phyloP scores from a whole-genome alignment of 768 basidiomycete species.

The Pulveroboletus ravenelii region DNA sequence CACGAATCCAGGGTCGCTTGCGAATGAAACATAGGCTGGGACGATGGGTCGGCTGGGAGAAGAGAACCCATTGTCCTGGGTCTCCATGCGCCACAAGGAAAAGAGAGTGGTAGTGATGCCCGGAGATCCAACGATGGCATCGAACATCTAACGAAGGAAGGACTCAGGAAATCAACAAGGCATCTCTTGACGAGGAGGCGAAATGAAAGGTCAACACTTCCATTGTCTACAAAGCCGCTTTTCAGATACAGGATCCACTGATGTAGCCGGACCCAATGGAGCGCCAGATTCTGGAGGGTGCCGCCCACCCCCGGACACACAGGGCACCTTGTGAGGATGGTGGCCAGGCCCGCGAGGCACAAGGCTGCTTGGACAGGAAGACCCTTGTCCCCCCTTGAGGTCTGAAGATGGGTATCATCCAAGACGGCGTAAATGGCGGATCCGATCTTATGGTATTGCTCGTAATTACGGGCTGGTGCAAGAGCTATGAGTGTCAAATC shows the following conservation, averaged over 20 bases:
- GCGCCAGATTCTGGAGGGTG: conserved; percentile 4
- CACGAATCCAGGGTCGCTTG: conserved; percentile 23
- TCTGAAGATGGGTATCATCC: conserved; percentile 17
- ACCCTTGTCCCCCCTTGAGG: conserved; percentile 6
- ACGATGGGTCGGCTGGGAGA: conserved; percentile 1
- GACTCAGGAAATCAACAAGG: conserved; percentile 18
- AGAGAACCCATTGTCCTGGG: conserved; percentile 18
- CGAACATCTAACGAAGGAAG: conserved; percentile 16
- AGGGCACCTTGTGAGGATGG: conserved; percentile 10
- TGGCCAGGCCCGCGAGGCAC: conserved; percentile 14
- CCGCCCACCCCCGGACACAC: neutral
- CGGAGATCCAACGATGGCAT: conserved; percentile 13
- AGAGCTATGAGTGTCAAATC: conserved; percentile 20
- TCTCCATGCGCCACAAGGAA: conserved; percentile 27
- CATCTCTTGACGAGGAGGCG: conserved; percentile 19
- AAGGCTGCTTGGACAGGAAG: conserved; percentile 20
- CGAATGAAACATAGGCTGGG: conserved; percentile 2
- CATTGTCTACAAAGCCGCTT: conserved; percentile 19
- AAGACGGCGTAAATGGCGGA: conserved; percentile 20
- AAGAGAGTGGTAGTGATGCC: conserved; percentile 20
- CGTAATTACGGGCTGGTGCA: conserved; percentile 11
- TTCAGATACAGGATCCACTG: conserved; percentile 27
- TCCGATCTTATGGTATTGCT: conserved; percentile 15
- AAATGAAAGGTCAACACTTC: conserved; percentile 14
- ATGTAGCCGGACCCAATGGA: conserved; percentile 18